A percentile compares a stretch with the other conserved stretches of the same genome.
Conservation (phyloP, 192 early-diverging fungal genomes). For the Mortierella antarctica region DNA sequence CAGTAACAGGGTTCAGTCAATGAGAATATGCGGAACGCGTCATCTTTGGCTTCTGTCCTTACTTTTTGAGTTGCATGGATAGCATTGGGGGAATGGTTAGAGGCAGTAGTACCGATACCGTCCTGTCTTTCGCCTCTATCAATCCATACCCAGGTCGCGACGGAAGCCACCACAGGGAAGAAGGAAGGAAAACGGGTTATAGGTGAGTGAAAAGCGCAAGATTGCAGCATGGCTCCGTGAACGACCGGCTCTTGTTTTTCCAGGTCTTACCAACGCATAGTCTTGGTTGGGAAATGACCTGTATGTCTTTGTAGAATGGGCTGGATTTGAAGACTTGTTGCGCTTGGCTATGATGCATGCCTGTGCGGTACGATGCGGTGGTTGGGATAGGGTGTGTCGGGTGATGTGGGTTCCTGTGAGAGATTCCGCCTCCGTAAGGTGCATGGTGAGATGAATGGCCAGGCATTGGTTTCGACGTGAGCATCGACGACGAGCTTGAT, state of each 20-base stretch:
- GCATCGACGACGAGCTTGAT: conserved; percentile 4
- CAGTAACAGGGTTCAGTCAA: background rate
- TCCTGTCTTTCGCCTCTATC: conserved; percentile 50
- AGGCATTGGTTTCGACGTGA: conserved; percentile 9
- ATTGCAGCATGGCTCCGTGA: background rate
- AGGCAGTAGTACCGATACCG: conserved; percentile 13
- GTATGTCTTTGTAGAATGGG: conserved; percentile 40
- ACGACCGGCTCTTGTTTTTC: no score
- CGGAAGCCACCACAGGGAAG: background rate
- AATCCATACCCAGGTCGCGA: background rate
- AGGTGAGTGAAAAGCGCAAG: background rate
- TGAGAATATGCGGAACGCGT: no score
- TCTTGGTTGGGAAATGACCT: conserved; percentile 24
- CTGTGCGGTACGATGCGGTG: background rate
- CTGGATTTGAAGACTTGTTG: conserved; percentile 39
- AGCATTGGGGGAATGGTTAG: conserved; percentile 36
- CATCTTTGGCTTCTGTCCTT: background rate
- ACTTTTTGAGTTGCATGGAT: conserved; percentile 36
- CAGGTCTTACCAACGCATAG: conserved; percentile 29
- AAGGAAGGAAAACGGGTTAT: background rate
- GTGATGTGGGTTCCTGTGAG: background rate
- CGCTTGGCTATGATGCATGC: background rate
- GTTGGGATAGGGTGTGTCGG: background rate
- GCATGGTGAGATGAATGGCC: conserved; percentile 14
- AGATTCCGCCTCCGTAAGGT: background rate